These are phyloP conservation scores for Ascochyta fabae DNA, from an alignment of 2,329 filamentous ascomycete species.

Conservation along the genomic window DNA sequence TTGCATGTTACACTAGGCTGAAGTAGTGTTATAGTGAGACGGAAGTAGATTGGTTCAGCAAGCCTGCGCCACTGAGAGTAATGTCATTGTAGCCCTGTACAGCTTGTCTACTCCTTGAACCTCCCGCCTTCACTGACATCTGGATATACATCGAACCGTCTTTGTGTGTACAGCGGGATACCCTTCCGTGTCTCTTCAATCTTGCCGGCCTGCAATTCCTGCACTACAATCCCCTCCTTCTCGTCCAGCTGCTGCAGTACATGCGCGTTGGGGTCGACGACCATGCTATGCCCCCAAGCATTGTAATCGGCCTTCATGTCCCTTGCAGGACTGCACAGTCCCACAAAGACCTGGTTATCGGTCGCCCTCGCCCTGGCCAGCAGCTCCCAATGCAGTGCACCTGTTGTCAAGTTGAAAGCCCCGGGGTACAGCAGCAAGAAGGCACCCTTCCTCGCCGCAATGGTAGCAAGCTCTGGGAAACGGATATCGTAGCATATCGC, in stretches of 20 bases:
- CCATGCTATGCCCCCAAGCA: conserved; percentile 89
- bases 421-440: conserved; percentile 92
- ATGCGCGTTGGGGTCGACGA: conserved; percentile 85
- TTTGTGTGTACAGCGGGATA: conserved; percentile 83
- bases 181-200: conserved; percentile 62
- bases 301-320: conserved; percentile 80
- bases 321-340: conserved; percentile 86
- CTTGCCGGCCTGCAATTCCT: conserved; percentile 54
- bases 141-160: conserved; percentile 93
- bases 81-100: not conserved
- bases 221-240: conserved; percentile 75
- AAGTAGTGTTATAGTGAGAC: not conserved
- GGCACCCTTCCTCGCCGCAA: conserved; percentile 83
- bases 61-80: not conserved
- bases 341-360: conserved; percentile 95
- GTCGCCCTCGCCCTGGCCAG: conserved; percentile 82
- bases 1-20: not conserved
- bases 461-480: conserved; percentile 90
- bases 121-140: conserved; percentile 74
- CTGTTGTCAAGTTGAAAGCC: conserved; percentile 96
- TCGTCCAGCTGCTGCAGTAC: conserved; percentile 83
- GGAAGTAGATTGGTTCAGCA: not conserved
- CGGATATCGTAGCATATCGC: conserved; percentile 98
- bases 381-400: conserved; percentile 88
- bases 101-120: conserved; percentile 44